Evolutionary conservation across 2,329 filamentous ascomycete species (phyloP).

Genomic region (Exophiala bonariae): DNA sequence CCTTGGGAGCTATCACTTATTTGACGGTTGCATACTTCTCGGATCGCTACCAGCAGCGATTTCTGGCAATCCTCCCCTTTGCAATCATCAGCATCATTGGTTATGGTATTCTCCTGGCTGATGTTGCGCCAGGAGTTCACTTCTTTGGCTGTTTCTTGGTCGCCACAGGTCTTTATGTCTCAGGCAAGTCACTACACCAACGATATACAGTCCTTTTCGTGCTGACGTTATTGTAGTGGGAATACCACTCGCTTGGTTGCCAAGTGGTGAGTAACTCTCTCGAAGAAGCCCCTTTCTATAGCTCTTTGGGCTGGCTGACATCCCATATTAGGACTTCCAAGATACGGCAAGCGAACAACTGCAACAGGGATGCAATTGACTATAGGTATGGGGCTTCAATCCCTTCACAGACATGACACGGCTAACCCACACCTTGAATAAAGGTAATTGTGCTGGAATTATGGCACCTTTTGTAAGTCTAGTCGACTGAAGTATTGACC

Average conservation of each 20-base stretch:
- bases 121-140: conserved; percentile 61
- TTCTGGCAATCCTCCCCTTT: conserved; percentile 64
- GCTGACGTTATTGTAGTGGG: too few species aligned
- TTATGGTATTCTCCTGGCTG: conserved; percentile 66
- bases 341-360: conserved; percentile 74
- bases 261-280: too few species aligned
- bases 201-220: too few species aligned
- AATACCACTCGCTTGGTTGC: too few species aligned
- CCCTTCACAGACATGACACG: neutral
- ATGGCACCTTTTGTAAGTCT: conserved; percentile 67
- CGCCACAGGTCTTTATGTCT: conserved; percentile 68
- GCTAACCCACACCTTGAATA: neutral
- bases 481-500: neutral
- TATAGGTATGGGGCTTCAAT: conserved; percentile 45
- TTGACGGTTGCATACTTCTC: conserved; percentile 66
- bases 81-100: conserved; percentile 65
- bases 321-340: conserved; percentile 68
- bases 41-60: conserved; percentile 66
- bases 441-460: conserved; percentile 64
- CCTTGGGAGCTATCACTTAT: conserved; percentile 69
- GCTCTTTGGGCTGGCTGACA: conserved; percentile 44
- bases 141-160: conserved; percentile 79
- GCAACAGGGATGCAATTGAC: conserved; percentile 69
- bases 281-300: conserved; percentile 1
- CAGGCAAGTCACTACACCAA: too few species aligned